Evolutionary conservation across 352 stramenopile genomes (phyloP), one percentile per base, ranked within the genome.

Genomic region (Phytophthora nicotianae): DNA sequence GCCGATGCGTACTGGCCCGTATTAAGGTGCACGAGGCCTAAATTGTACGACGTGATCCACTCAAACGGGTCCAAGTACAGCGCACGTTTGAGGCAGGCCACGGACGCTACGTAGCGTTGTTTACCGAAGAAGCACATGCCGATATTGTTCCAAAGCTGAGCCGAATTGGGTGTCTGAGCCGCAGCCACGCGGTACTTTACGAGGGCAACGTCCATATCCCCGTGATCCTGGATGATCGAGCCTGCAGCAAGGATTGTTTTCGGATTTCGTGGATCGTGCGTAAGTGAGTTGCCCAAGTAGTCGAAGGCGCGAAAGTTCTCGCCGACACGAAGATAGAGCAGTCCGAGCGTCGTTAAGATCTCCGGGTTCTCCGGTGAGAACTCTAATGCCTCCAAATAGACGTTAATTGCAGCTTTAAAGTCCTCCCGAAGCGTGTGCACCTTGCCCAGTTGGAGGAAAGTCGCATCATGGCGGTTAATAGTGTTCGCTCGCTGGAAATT

Each of bases 51-150:
- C 48, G 93, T 97, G 73, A 98, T 97, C 92, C 92, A 98, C 78
- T 98, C 91, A 65, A 98, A 98, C 35, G 93, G 93, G 42, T 97
- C 90, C 49, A 98, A 56, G 68, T 97, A 98, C 45, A 97, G 54
- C 16, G 93, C 93, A 2, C 90, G 80, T 72, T 98, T 98, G 13
- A 98, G 79, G 32, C 91, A 98, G 32, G 93, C 82, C 6, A 98
- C 82, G 0, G 91, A 92, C 62, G 88, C 75, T 37, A 91, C 88
- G 62, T 79, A 93, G 8, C 80, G 84, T 65, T 94, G 83, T 71
- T 98, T 98, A 27, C 90, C 90, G 64, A 98, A 98, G 64, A 98
- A 98, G 63, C 92, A 98, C 94, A 98, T 98, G 48, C 91, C 93
- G 41, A 98, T 88, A 68, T 98, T 98, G 77, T 98, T 98, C 93